These are phyloP conservation scores for Ziziphus jujuba DNA, from an alignment of 306 rosid species.

Conservation along the genomic window DNA sequence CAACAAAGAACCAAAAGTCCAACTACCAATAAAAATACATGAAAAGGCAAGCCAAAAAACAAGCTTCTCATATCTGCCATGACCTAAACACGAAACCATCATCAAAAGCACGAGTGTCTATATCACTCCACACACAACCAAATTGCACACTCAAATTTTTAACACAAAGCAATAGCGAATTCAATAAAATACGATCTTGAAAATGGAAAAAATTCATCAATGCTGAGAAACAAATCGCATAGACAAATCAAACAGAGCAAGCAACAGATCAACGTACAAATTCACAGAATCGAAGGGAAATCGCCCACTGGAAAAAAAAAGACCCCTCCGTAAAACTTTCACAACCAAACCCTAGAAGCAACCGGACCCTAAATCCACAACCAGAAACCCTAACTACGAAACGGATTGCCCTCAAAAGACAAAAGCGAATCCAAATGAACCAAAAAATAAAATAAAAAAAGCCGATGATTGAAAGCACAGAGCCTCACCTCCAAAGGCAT, in stretches of 20 bases:
- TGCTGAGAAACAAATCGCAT: constrained; percentile 22
- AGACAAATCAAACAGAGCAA: constrained; percentile 32
- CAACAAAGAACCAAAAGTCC: constrained; percentile 25
- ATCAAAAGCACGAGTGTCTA: constrained; percentile 28
- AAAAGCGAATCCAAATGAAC: constrained; percentile 40
- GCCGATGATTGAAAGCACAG: constrained; percentile 31
- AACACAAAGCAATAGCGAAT: constrained; percentile 33
- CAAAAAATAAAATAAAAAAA: too few relatives aligned
- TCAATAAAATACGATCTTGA: constrained; percentile 26
- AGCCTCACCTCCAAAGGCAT: constrained; percentile 27
- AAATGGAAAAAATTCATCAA: constrained; percentile 12
- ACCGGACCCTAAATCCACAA: constrained; percentile 45
- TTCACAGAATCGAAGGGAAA: constrained; percentile 28
- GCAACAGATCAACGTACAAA: constrained; percentile 66
- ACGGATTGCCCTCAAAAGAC: not conserved
- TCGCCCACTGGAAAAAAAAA: constrained; percentile 53
- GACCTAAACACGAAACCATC: constrained; percentile 16
- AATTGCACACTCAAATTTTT: constrained; percentile 32
- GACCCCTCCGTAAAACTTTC: constrained; percentile 39
- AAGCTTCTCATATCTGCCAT: constrained; percentile 15
- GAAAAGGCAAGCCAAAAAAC: constrained; percentile 1
- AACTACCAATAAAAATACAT: constrained; percentile 19
- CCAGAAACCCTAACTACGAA: constrained; percentile 41
- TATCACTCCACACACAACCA: constrained; percentile 34
- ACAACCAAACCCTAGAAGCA: constrained; percentile 39